Conservation (phyloP, 208 protist species). For the Leishmania major region DNA sequence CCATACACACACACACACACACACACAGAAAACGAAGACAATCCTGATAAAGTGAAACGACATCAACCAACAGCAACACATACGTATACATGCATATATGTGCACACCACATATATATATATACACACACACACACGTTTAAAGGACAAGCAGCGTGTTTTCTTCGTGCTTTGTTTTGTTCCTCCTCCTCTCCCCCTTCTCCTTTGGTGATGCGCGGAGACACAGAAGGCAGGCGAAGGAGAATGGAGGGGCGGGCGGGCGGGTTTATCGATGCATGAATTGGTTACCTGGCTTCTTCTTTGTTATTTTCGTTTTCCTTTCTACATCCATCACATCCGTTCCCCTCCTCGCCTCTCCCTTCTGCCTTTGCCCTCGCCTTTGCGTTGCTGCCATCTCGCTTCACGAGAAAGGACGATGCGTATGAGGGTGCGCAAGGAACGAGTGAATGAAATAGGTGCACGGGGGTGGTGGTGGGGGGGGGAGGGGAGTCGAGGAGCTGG, state of each 20-base stretch:
- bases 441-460: background rate
- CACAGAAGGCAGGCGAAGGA: background rate
- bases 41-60: too few species aligned
- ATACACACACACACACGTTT: too few species aligned
- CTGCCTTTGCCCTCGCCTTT: background rate
- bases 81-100: background rate
- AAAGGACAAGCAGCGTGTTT: too few species aligned
- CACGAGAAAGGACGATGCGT: background rate
- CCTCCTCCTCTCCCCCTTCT: background rate
- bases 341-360: background rate
- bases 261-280: background rate
- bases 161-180: background rate
- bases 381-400: background rate
- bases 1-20: too few species aligned
- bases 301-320: background rate
- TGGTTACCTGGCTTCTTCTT: background rate
- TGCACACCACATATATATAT: background rate
- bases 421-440: background rate
- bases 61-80: too few species aligned
- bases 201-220: background rate
- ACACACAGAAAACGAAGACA: too few species aligned
- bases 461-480: background rate
- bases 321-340: too few species aligned
- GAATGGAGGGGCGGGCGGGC: too few species aligned
- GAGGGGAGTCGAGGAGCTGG: background rate